A percentile compares a stretch with the other conserved stretches of the same genome.
Conservation (phyloP, 371 early-diverging fungal species). For the Lichtheimia corymbifera region DNA sequence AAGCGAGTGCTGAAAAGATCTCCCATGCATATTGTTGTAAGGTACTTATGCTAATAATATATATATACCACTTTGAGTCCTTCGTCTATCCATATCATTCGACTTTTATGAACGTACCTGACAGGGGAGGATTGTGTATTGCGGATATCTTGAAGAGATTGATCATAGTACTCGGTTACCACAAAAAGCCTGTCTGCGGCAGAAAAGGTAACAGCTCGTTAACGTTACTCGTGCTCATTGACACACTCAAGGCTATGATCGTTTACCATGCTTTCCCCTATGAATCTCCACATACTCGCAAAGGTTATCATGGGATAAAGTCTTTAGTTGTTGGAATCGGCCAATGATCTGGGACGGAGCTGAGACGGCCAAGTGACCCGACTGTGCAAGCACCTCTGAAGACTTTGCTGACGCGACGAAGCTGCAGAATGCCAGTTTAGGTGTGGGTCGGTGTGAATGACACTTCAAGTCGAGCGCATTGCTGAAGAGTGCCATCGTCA, state of each 20-base stretch:
- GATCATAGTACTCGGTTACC: constrained; percentile 56
- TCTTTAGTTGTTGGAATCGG: constrained; percentile 60
- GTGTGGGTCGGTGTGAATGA: constrained; percentile 20
- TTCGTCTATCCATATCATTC: not conserved
- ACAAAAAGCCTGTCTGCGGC: constrained; percentile 60
- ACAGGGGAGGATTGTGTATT: constrained; percentile 19
- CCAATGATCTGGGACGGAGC: constrained; percentile 64
- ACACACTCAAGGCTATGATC: not conserved
- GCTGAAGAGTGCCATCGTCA: constrained; percentile 43
- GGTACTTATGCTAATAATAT: not conserved
- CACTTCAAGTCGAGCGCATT: constrained; percentile 31
- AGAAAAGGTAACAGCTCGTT: too few species aligned
- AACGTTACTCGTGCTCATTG: not conserved
- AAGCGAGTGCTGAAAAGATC: constrained; percentile 53
- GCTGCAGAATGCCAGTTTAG: constrained; percentile 41
- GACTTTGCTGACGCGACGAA: constrained; percentile 47
- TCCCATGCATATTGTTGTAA: constrained; percentile 60
- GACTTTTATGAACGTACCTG: constrained; percentile 12
- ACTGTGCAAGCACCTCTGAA: constrained; percentile 41
- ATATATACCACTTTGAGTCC: constrained; percentile 12
- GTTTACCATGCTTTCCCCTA: constrained; percentile 62
- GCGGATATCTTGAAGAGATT: constrained; percentile 35
- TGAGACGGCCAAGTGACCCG: constrained; percentile 51
- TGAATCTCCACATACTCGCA: constrained; percentile 64
- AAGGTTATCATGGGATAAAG: constrained; percentile 55